Evolutionary conservation across 1,284 basidiomycete species (phyloP), one percentile per base, ranked within the genome.

Genomic region (Moniliophthora roreri): DNA sequence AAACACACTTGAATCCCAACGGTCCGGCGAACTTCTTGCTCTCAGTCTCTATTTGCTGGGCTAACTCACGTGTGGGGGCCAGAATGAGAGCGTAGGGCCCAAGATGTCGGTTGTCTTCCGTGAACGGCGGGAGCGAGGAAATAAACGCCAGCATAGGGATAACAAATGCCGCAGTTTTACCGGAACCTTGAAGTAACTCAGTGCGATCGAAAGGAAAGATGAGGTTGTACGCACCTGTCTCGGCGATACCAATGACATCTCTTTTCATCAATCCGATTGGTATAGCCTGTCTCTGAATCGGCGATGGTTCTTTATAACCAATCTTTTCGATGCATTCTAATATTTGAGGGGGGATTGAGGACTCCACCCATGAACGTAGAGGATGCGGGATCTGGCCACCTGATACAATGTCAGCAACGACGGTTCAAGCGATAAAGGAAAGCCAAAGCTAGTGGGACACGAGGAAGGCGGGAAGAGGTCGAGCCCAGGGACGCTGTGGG

Each of bases 91-190:
- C 85, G 70, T 93, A 97, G 0, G 96, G 97, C 26, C 96, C 96
- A 49, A 95, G 76, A 70, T 97, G 92, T 54, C 93, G 84, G 63
- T 89, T 98, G 28, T 95, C 93, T 61, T 98, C 96, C 48, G 85
- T 84, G 60, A 99, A 84, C 1, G 82, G 82, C 15, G 95, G 91
- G 44, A 98, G 77, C 51, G 83, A 82, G 23, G 86, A 85, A 62
- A 99, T 98, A 74, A 98, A 98, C 26, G 93, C 79, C 46, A 99
- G 80, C 93, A 99, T 96, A 16, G 96, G 96, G 51, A 99, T 96
- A 56, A 98, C 94, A 71, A 98, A 99, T 2, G 95, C 94, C n/a
- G 95, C 96, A 13, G 96, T 99, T 78, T 99, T 99, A 67, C 96
- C 96, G 62, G 96, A 98, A 78, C 94, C 93, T 93, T 54, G 37